phyloP scores from a whole-genome alignment of 2,329 filamentous ascomycete species.

The Ilyonectria robusta region DNA sequence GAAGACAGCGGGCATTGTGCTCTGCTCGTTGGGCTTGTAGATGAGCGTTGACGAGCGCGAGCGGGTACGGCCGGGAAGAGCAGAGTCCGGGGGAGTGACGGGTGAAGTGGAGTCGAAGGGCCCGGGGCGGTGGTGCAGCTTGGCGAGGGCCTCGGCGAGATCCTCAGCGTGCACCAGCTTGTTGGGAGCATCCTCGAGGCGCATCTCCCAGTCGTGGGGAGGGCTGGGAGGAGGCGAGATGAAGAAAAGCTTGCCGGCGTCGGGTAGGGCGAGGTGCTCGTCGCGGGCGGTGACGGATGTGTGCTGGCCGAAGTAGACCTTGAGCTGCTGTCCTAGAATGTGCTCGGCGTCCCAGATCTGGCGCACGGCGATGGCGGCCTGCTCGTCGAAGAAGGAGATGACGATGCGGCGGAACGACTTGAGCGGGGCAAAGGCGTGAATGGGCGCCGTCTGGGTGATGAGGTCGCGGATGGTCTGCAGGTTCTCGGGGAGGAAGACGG shows the following conservation, averaged over 20 bases:
- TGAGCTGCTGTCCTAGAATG: constrained; percentile 78
- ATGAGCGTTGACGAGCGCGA: constrained; percentile 77
- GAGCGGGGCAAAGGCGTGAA: constrained; percentile 84
- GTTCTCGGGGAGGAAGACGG: constrained; percentile 82
- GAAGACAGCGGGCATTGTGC: constrained; percentile 74
- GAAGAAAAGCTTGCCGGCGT: constrained; percentile 80
- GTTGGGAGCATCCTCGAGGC: constrained; percentile 78
- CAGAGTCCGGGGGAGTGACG: constrained; percentile 50
- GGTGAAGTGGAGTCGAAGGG: constrained; percentile 57
- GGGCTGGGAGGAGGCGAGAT: constrained; percentile 79
- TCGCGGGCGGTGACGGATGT: constrained; percentile 70
- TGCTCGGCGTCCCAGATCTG: constrained; percentile 81
- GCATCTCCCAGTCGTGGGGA: constrained; percentile 78
- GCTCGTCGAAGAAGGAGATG: constrained; percentile 80
- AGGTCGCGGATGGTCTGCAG: constrained; percentile 81
- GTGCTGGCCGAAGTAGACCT: constrained; percentile 77
- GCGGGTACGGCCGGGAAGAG: constrained; percentile 54
- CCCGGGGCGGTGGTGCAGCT: constrained; percentile 65
- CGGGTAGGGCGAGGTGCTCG: constrained; percentile 75
- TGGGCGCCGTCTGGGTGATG: constrained; percentile 77
- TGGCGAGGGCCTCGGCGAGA: constrained; percentile 75
- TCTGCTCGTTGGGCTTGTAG: constrained; percentile 71
- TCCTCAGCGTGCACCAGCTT: constrained; percentile 79
- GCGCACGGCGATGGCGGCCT: constrained; percentile 79
- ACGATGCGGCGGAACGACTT: constrained; percentile 88